Evolutionary conservation across 345 rosid species (phyloP).

Genomic region (Carallia brachiata): DNA sequence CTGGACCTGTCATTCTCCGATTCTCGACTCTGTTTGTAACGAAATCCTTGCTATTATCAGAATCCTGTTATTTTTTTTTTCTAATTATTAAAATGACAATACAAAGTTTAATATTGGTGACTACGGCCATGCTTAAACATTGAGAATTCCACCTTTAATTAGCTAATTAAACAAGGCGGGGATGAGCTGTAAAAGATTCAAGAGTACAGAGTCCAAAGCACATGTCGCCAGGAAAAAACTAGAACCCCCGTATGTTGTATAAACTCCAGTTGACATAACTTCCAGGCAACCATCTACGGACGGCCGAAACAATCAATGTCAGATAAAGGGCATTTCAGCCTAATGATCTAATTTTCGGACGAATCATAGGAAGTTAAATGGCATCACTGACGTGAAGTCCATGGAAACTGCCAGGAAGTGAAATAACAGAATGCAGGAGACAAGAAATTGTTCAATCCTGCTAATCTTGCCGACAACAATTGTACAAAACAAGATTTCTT

Average conservation of each 20-base stretch:
- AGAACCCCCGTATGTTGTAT: too few relatives aligned
- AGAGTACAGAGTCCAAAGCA: background rate
- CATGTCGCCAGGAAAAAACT: background rate
- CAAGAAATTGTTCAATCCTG: slow-evolving; percentile 8
- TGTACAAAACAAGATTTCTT: background rate
- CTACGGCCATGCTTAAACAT: too few relatives aligned
- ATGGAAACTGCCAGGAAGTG: slow-evolving; percentile 28
- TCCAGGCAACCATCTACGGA: background rate
- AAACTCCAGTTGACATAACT: background rate
- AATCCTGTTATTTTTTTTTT: too few relatives aligned
- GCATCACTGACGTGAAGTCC: slow-evolving; percentile 31
- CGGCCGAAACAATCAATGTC: slow-evolving; percentile 7
- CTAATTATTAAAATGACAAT: too few relatives aligned
- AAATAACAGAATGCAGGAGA: slow-evolving; percentile 9
- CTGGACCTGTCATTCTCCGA: background rate
- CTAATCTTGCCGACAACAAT: background rate
- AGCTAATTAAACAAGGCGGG: background rate
- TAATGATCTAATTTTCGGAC: background rate
- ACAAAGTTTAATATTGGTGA: too few relatives aligned
- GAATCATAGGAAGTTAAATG: slow-evolving; percentile 9
- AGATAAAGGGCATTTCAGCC: slow-evolving; percentile 8
- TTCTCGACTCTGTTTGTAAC: background rate
- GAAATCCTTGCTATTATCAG: background rate
- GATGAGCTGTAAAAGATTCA: background rate
- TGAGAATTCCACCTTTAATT: too few relatives aligned